Evolutionary conservation across 805 yeast species (phyloP), one percentile per base, ranked within the genome.

Genomic region (Blastobotrys attinorum): DNA sequence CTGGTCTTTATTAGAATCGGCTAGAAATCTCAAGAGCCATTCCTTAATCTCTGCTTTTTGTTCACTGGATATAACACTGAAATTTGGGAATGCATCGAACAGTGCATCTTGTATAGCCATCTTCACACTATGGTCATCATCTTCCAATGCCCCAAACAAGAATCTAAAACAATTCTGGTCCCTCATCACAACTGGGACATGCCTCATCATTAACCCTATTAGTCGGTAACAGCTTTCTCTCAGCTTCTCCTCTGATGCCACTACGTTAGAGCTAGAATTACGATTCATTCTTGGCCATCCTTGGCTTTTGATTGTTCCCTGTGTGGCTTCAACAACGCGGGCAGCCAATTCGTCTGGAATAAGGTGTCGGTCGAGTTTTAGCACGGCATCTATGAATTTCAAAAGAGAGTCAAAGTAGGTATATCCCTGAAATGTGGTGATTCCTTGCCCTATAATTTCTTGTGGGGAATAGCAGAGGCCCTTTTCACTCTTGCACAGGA

Each of bases 41-140:
- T 37, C 45, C 45, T 72, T 75, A 32, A 86, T 61, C 17, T 64
- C 63, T 0, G 20, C 22, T 47, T 73, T 76, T 1, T 75, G 63
- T 0, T 47, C 52, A 0, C 37, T 53, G 27, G 46, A 42, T 16
- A 54, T 53, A 1, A 52, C 46, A 0, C 68, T 63, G 20, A 83
- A 60, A 46, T 70, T 76, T 2, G 70, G 65, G 0, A 81, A 67
- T 29, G 85, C 57, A 1, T 77, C 70, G 0, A 86, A 73, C 15
- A 89, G 63, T 0, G 84, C 76, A 40, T 82, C 87, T 54, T 82
- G 92, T 31, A 88, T 74, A 0, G 85, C 74, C 2, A 82, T 61
- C 47, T 82, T 70, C 46, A 84, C 65, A 13, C 82, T 89, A 0
- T 72, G 50, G 3, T 69, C 50, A 48, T 89, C 97, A 1, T 75